A percentile compares a stretch with the other conserved stretches of the same genome.
These are phyloP conservation scores for Saccharomycopsis synnaedendra DNA, from an alignment of 805 yeast species.

Conservation along the genomic window DNA sequence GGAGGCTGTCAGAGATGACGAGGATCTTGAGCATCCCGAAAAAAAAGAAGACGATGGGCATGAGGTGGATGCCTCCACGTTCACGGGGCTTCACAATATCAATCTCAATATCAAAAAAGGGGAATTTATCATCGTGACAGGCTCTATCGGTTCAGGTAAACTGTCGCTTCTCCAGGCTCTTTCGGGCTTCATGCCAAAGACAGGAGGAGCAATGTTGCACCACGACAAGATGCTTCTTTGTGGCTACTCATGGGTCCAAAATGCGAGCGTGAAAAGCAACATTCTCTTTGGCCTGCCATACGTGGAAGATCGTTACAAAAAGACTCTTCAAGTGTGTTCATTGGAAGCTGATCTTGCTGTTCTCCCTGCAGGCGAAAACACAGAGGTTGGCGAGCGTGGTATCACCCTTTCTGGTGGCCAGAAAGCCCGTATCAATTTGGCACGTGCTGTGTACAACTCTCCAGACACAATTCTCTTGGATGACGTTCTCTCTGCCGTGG, in stretches of 20 bases:
- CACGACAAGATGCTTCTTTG: slow-evolving; percentile 39
- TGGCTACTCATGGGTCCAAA: slow-evolving; percentile 59
- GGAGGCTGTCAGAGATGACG: slow-evolving; percentile 28
- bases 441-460: slow-evolving; percentile 56
- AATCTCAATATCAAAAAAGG: slow-evolving; percentile 39
- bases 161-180: slow-evolving; percentile 57
- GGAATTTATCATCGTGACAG: slow-evolving; percentile 66
- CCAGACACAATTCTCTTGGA: slow-evolving; percentile 51
- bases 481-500: slow-evolving; percentile 67
- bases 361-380: slow-evolving; percentile 54
- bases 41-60: not conserved
- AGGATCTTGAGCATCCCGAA: not conserved
- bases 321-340: slow-evolving; percentile 49
- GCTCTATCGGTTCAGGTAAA: slow-evolving; percentile 71
- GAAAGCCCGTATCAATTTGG: slow-evolving; percentile 57
- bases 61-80: slow-evolving; percentile 10
- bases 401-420: slow-evolving; percentile 71
- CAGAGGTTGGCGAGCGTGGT: slow-evolving; percentile 69
- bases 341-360: slow-evolving; percentile 44
- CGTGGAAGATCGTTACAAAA: slow-evolving; percentile 37
- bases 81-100: slow-evolving; percentile 23
- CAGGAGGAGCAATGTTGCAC: slow-evolving; percentile 35
- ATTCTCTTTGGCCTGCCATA: slow-evolving; percentile 44
- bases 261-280: slow-evolving; percentile 57
- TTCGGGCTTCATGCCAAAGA: slow-evolving; percentile 52